Conservation (phyloP, 345 rosid species). For the Eucalyptus tenuipes region DNA sequence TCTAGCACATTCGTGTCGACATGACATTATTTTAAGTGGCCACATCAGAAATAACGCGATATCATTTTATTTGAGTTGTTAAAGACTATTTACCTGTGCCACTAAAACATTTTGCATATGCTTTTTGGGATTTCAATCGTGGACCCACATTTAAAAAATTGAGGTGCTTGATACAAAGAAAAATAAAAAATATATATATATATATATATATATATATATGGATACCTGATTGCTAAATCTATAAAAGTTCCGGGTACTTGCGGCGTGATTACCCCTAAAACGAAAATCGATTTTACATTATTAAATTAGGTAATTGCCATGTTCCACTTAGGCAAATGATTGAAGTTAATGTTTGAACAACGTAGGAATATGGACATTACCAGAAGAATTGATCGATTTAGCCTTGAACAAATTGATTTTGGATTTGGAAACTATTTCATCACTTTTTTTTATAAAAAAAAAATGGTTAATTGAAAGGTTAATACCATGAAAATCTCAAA, state of each 20-base stretch:
- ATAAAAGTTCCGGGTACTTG: background rate
- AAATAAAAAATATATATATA: too few species aligned
- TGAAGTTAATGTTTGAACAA: background rate
- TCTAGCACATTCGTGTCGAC: background rate
- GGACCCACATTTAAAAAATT: background rate
- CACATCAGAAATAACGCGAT: background rate
- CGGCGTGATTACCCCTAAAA: background rate
- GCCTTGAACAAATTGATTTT: background rate
- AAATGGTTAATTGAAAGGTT: background rate
- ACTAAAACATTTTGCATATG: background rate
- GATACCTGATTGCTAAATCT: background rate
- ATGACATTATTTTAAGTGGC: background rate
- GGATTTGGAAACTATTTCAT: background rate
- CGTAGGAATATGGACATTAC: background rate
- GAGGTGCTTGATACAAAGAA: background rate
- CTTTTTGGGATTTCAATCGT: background rate
- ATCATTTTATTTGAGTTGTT: too few species aligned
- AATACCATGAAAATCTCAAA: too few species aligned
- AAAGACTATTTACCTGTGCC: fast-evolving
- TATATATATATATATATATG: too few species aligned
- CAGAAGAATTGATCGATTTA: background rate
- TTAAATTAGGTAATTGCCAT: background rate
- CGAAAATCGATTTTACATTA: background rate
- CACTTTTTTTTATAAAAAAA: background rate
- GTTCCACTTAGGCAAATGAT: background rate